Conservation (phyloP, 768 basidiomycete genomes). For the Lentinula aciculospora region DNA sequence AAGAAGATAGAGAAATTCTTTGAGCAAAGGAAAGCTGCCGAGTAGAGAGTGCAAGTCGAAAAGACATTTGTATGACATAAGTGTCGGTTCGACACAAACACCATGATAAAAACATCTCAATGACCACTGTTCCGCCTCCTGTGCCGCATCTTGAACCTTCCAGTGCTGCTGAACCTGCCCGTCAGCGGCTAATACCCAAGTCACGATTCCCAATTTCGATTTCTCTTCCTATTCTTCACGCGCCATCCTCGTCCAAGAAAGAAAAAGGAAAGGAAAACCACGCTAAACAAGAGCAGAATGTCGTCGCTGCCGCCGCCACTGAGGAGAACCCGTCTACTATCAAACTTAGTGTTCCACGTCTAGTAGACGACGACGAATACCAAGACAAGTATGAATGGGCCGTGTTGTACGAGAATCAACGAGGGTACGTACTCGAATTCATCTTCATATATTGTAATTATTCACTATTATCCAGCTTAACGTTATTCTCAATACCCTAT, state of each 20-base stretch:
- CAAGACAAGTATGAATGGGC: constrained; percentile 47
- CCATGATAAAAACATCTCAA: background rate
- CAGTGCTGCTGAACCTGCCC: constrained; percentile 39
- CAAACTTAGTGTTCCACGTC: background rate
- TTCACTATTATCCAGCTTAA: constrained; percentile 22
- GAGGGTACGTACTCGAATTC: constrained; percentile 32
- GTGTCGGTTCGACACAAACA: background rate
- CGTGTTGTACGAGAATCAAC: constrained; percentile 52
- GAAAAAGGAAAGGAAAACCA: background rate
- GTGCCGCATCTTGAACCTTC: constrained; percentile 32
- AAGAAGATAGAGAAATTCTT: background rate
- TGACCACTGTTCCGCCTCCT: constrained; percentile 14
- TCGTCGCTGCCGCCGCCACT: background rate
- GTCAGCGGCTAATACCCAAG: constrained; percentile 35
- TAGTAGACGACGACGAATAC: constrained; percentile 12
- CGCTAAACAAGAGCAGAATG: background rate
- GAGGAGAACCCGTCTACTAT: background rate
- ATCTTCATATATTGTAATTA: background rate
- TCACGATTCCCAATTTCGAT: constrained; percentile 24
- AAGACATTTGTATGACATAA: constrained; percentile 8
- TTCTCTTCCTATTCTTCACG: constrained; percentile 25
- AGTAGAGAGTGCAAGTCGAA: background rate
- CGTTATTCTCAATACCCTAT: constrained; percentile 41
- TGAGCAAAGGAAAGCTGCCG: background rate
- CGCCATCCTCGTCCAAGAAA: constrained; percentile 9